Base-by-base conservation (phyloP, 176 grass and related monocot genomes). In the Zizania latifolia region DNA sequence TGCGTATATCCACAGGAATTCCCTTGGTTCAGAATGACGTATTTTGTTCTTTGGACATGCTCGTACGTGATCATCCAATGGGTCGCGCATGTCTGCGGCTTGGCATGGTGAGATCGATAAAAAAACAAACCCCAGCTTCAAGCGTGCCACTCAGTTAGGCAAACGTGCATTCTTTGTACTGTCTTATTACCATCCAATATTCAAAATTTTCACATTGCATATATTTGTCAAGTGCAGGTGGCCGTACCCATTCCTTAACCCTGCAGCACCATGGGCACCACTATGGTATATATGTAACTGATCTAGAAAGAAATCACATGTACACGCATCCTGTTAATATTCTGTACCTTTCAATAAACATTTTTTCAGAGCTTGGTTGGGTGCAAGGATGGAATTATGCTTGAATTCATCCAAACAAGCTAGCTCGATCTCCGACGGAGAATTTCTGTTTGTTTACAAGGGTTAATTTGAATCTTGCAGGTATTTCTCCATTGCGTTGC, bases 171-270 rank as follows among this genome's bases (percentile, higher is more conserved):
- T 41, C 39, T 41, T 16, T 46, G 4, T 17, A 48, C 44, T 16
- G 44, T 48, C 5, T 6, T 50, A 21, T 50, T 50, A 50, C 46
- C 17, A 50, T 50, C 17, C 17, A 50, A 50, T 8, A 44, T 44
- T 50, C 4, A 30, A 67, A 26, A 68, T 41, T 31, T 60, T 62
- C 55, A 15, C n/a, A 27, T 7, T 10, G 17, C n/a, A 31, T 37
- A 43, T 64, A 51, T 5, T 53, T 53, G 2, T 15, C 43, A 22
- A 76, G 17, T 58, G 35, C 59, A 88, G 85, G 85, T 88, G 85
- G 89, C 85, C 89, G 1, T 88, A 92, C 71, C 86, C 89, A 21
- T 92, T 92, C 70, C 78, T 92, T 58, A 71, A 85, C 40, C 78
- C 84, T 6, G 8, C 45, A 30, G 62, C 67, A 31, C 75, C 78